Evolutionary conservation across 2,329 filamentous ascomycete genomes (phyloP).

Genomic region (Pseudocercospora crystallina): DNA sequence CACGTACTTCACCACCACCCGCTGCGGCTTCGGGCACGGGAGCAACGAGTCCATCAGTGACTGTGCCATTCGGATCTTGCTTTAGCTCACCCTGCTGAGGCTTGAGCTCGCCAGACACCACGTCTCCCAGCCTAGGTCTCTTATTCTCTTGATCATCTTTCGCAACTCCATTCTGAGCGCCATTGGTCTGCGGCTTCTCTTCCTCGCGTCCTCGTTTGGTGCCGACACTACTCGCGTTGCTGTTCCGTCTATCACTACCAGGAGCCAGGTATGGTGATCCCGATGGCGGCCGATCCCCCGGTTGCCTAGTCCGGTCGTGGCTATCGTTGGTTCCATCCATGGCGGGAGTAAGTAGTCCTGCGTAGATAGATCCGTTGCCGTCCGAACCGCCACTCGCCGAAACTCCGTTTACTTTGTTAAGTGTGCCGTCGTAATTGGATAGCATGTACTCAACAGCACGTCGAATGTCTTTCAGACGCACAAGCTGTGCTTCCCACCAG

Average conservation of each 20-base stretch:
- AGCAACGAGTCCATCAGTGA: constrained; percentile 6
- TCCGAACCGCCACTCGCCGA: constrained; percentile 35
- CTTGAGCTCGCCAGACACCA: background rate
- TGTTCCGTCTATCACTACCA: constrained; percentile 33
- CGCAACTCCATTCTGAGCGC: constrained; percentile 19
- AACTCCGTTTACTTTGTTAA: constrained; percentile 34
- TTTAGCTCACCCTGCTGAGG: background rate
- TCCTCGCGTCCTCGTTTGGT: constrained; percentile 33
- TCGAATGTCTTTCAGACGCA: constrained; percentile 68
- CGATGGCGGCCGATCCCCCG: constrained; percentile 20
- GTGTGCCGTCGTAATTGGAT: constrained; percentile 48
- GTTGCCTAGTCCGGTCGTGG: constrained; percentile 35
- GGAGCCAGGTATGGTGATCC: constrained; percentile 23
- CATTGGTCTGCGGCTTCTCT: constrained; percentile 25
- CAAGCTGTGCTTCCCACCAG: constrained; percentile 83
- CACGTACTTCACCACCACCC: constrained; percentile 12
- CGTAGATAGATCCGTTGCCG: constrained; percentile 45
- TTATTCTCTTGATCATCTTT: constrained; percentile 26
- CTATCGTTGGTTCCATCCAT: constrained; percentile 28
- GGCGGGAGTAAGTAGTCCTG: constrained; percentile 42
- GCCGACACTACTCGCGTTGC: constrained; percentile 31
- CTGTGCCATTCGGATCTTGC: constrained; percentile 5
- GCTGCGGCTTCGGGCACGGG: constrained; percentile 12
- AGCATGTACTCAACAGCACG: constrained; percentile 75
- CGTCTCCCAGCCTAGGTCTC: constrained; percentile 18